Base-by-base conservation (phyloP, 345 rosid genomes). In the Clausena lansium region DNA sequence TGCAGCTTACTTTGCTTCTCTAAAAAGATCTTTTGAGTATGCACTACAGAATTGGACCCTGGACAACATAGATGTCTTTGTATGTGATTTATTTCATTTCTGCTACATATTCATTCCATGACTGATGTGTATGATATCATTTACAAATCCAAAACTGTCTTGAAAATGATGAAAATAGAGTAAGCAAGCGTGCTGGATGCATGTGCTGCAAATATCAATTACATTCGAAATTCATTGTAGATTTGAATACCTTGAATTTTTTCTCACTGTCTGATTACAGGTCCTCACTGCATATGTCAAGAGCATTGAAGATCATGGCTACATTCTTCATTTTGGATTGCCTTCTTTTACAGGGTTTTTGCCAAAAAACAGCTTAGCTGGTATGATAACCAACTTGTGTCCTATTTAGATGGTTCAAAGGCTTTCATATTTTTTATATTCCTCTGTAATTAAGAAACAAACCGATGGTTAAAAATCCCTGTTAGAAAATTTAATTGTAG, bases 291-390 rank as follows among this genome's bases (percentile, higher is more conserved):
- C 97, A 27, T 88, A 82, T 50, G 92, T 92, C 72, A 96, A 88
- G 87, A 96, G 99, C 79, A 59, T 94, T 38, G 99, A 96, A 88
- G 99, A 96, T 83, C 99, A 96, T 77, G 99, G 99, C 67, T 96
- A 87, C 86, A 91, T 96, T 74, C 97, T 96, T 81, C 88, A 94
- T 82, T 92, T 94, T 86, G 99, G 99, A 63, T 81, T 83, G 73
- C 86, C 97, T 81, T 90, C 92, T 60, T 86, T 94, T 79, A 83
- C 81, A 63, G 99, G 99, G 8, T 96, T 96, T 87, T 84, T 94
- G 73, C 86, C 90, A 41, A 88, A 86, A 87, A 83, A 71, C 76
- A 80, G 87, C 75, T 76, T 82, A 66, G 83, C 81, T 79, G 96
- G 98, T 89, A 87, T 77, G 35, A 65, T 65, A 28, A 24, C 9